These are phyloP conservation scores for Gossypium anomalum DNA, from an alignment of 345 rosid species.

Conservation along the genomic window DNA sequence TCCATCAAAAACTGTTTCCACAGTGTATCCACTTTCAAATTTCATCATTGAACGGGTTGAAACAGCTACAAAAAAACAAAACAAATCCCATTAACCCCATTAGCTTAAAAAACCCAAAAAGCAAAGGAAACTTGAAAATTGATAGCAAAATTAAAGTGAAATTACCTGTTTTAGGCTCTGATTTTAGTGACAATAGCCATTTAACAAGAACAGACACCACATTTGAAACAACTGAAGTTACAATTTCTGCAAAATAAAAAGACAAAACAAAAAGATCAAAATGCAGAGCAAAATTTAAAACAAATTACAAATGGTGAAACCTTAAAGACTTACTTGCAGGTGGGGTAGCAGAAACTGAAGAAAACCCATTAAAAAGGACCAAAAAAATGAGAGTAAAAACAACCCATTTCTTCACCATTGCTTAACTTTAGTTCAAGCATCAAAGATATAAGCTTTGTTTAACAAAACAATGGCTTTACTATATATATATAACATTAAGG, in stretches of 20 bases:
- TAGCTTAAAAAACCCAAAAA: conserved; percentile 6
- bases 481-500: conserved; percentile 16
- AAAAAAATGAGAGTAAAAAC: conserved; percentile 37
- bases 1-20: conserved; percentile 98
- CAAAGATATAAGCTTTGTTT: conserved; percentile 26
- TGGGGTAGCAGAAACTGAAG: conserved; percentile 75
- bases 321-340: conserved; percentile 61
- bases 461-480: background rate
- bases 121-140: conserved; percentile 5
- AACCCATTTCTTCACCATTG: conserved; percentile 40
- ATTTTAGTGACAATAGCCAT: conserved; percentile 86
- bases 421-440: conserved; percentile 22
- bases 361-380: conserved; percentile 45
- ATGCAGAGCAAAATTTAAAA: background rate
- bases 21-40: conserved; percentile 86
- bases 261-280: conserved; percentile 1
- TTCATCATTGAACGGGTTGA: conserved; percentile 88
- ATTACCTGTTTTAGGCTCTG: conserved; percentile 63
- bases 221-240: conserved; percentile 73
- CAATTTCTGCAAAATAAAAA: conserved; percentile 47
- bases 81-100: conserved; percentile 11
- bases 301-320: background rate
- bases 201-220: conserved; percentile 67
- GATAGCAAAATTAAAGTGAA: conserved; percentile 14
- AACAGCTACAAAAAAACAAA: conserved; percentile 40